Evolutionary conservation across 768 basidiomycete species (phyloP).

Genomic region (Leucogyrophana mollusca): DNA sequence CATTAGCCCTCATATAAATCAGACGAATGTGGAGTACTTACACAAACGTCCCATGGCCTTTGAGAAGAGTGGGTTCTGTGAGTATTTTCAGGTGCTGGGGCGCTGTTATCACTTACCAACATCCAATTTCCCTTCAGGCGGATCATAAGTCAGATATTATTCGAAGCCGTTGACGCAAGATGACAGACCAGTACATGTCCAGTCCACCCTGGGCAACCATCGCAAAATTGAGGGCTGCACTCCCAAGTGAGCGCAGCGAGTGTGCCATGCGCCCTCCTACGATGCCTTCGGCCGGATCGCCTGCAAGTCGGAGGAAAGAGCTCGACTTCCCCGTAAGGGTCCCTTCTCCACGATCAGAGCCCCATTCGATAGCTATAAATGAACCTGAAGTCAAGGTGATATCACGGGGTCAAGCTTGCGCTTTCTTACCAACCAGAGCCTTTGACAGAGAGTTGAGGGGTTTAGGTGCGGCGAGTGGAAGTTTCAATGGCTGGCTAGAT

Average conservation of each 20-base stretch:
- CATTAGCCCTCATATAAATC: not conserved
- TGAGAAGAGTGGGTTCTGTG: not conserved
- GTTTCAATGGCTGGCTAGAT: conserved; percentile 42
- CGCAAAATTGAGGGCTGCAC: conserved; percentile 79
- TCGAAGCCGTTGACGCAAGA: not conserved
- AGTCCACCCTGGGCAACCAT: conserved; percentile 87
- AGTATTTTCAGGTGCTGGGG: not conserved
- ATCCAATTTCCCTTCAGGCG: conserved; percentile 76
- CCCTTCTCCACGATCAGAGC: conserved; percentile 63
- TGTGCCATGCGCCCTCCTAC: conserved; percentile 82
- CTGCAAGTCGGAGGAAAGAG: conserved; percentile 76
- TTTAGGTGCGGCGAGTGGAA: conserved; percentile 67
- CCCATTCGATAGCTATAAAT: conserved; percentile 79
- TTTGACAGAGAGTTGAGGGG: conserved; percentile 67
- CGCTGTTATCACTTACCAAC: conserved; percentile 43
- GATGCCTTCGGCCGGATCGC: conserved; percentile 57
- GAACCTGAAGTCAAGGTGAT: conserved; percentile 4
- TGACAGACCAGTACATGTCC: conserved; percentile 80
- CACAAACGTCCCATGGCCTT: conserved; percentile 86
- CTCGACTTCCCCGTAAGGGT: conserved; percentile 56
- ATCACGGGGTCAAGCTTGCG: not conserved
- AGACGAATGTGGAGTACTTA: conserved; percentile 25
- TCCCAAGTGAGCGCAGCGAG: conserved; percentile 79
- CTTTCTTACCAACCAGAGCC: conserved; percentile 60
- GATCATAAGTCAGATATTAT: not conserved